Base-by-base conservation (phyloP, 2,329 filamentous ascomycete genomes). In the Trichoderma sp. region DNA sequence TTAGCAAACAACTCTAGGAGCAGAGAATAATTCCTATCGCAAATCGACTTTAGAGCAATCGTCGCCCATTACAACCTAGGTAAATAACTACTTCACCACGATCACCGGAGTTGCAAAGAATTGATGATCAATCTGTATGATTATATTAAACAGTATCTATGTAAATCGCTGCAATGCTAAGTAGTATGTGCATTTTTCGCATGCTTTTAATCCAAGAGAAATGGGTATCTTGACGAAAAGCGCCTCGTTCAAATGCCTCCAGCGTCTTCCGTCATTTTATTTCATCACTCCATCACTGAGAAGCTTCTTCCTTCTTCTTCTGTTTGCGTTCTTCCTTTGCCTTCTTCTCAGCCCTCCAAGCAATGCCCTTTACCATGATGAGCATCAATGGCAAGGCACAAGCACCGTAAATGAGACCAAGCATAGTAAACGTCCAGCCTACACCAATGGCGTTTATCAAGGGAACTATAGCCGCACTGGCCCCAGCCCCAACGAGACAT, bases 401-500 rank as follows among this genome's bases (percentile, higher is more conserved):
- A 0, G 82, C 72, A 0, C 85, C 64, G 61, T 83, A 84, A 4
- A 87, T 63, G 1, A 81, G 74, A 0, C 82, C 86, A 3, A 87
- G 75, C 7, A 89, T 75, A 0, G 84, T 86, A 73, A 86, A 88
- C 0, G 85, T 82, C 83, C 86, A 86, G 0, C 87, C 87, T 0
- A 81, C 76, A 0, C 87, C 87, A 72, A 90, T 83, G 0, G 78
- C 80, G 9, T 85, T 74, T 11, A 87, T 84, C 83, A 90, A 83
- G 12, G 85, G 85, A 4, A 86, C 77, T 24, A 90, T 85, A 2
- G 85, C 81, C 0, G 86, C 87, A 18, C 83, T 86, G 2, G 84
- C 84, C 0, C 81, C 84, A 0, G 88, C 88, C 0, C 87, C 88
- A 2, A 90, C 76, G 3, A 87, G 77, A 70, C 88, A 90, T 6